These are phyloP conservation scores for Pichia exigua DNA, from an alignment of 805 yeast species.

Conservation along the genomic window DNA sequence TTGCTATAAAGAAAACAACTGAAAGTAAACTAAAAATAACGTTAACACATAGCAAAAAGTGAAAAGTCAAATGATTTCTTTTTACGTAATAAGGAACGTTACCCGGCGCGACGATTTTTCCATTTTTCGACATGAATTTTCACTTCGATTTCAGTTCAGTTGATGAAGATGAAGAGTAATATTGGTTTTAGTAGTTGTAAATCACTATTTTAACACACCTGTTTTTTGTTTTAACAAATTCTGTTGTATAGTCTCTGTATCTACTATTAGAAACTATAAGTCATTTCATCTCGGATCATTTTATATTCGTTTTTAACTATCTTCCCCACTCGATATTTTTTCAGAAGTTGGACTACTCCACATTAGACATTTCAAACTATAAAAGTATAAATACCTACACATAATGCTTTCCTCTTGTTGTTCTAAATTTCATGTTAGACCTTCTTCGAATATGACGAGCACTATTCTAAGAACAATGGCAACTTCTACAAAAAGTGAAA, in stretches of 20 bases:
- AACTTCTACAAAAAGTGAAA: conserved; percentile 9
- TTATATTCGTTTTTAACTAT: background rate
- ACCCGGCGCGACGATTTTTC: background rate
- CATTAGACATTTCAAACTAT: background rate
- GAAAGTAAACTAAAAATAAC: too few species aligned
- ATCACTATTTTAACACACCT: background rate
- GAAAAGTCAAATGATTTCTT: background rate
- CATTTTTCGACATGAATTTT: background rate
- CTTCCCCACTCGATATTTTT: background rate
- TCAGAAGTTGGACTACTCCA: background rate
- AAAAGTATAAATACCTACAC: background rate
- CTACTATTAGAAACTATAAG: background rate
- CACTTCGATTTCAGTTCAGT: background rate
- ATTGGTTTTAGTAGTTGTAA: background rate
- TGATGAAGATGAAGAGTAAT: background rate
- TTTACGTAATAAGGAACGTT: background rate
- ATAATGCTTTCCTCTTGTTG: background rate
- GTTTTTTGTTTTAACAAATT: background rate
- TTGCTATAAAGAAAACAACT: background rate
- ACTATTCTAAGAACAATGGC: conserved; percentile 16
- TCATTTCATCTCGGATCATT: background rate
- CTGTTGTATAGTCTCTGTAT: background rate
- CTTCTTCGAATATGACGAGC: background rate
- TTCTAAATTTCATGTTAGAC: background rate
- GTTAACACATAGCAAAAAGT: too few species aligned